These are phyloP conservation scores for Orbilia oligospora DNA, from an alignment of 2,329 filamentous ascomycete genomes.

Conservation along the genomic window DNA sequence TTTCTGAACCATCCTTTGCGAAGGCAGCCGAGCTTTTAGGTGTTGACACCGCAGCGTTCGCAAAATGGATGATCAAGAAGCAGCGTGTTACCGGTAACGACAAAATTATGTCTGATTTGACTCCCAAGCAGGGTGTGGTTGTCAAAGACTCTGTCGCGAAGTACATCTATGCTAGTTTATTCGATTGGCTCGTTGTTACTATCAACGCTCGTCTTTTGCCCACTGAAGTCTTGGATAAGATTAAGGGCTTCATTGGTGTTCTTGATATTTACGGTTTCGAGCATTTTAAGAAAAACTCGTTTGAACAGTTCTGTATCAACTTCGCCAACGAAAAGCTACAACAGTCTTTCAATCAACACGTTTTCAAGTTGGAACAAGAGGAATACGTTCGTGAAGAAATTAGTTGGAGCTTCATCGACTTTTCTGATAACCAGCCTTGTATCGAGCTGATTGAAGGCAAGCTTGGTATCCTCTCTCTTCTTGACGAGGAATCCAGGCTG, in stretches of 20 bases:
- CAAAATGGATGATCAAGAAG: slow-evolving; percentile 99
- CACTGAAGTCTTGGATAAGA: slow-evolving; percentile 84
- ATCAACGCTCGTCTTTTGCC: slow-evolving; percentile 93
- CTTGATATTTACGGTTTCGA: slow-evolving; percentile 99
- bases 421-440: slow-evolving; percentile 98
- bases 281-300: slow-evolving; percentile 99
- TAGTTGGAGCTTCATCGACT: slow-evolving; percentile 99
- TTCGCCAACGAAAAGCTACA: slow-evolving; percentile 99
- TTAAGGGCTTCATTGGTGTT: slow-evolving; percentile 94
- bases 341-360: slow-evolving; percentile 99
- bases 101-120: slow-evolving; percentile 96
- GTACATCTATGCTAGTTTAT: slow-evolving; percentile 97
- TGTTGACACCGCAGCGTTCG: slow-evolving; percentile 86
- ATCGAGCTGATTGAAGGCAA: slow-evolving; percentile 99
- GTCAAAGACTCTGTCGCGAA: slow-evolving; percentile 98
- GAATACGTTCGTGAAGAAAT: slow-evolving; percentile 97
- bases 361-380: slow-evolving; percentile 98
- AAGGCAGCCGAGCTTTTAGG: slow-evolving; percentile 88
- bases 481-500: slow-evolving; percentile 95
- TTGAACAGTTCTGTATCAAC: slow-evolving; percentile 99
- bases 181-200: slow-evolving; percentile 98
- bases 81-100: slow-evolving; percentile 95
- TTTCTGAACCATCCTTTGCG: slow-evolving; percentile 84
- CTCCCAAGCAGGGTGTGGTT: slow-evolving; percentile 91
- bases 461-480: slow-evolving; percentile 88